Conservation (phyloP, 768 basidiomycete genomes). For the Macrolepiota albuminosa region DNA sequence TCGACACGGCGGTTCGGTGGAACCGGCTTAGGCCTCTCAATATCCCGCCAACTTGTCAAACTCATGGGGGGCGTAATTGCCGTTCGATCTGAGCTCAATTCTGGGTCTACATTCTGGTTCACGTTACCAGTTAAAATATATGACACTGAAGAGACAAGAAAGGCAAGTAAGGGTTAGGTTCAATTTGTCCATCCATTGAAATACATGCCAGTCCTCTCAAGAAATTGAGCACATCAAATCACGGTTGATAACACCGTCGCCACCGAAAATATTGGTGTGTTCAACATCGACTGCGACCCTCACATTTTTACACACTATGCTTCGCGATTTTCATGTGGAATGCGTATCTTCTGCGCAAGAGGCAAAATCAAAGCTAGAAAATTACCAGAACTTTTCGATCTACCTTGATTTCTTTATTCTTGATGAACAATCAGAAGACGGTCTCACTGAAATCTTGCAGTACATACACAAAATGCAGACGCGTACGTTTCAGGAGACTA, state of each 20-base stretch:
- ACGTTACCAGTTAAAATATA: slow-evolving; percentile 62
- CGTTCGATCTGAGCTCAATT: slow-evolving; percentile 57
- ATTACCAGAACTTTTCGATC: slow-evolving; percentile 22
- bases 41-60: slow-evolving; percentile 69
- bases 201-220: slow-evolving; percentile 31
- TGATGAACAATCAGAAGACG: slow-evolving; percentile 60
- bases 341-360: slow-evolving; percentile 41
- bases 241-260: slow-evolving; percentile 41
- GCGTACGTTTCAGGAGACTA: slow-evolving; percentile 44
- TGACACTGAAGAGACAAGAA: slow-evolving; percentile 50
- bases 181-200: background rate
- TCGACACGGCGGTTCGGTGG: slow-evolving; percentile 74
- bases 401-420: slow-evolving; percentile 61
- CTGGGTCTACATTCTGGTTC: slow-evolving; percentile 72
- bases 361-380: slow-evolving; percentile 36
- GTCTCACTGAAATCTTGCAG: slow-evolving; percentile 52
- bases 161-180: slow-evolving; percentile 30
- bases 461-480: slow-evolving; percentile 37
- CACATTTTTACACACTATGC: slow-evolving; percentile 50
- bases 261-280: slow-evolving; percentile 48
- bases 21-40: slow-evolving; percentile 72
- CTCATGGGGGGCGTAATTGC: slow-evolving; percentile 75
- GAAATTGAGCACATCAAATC: slow-evolving; percentile 44
- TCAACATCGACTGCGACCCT: slow-evolving; percentile 57
- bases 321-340: slow-evolving; percentile 48